Evolutionary conservation across 345 rosid species (phyloP), one percentile per base, ranked within the genome.

Genomic region (Iberis pinnata): DNA sequence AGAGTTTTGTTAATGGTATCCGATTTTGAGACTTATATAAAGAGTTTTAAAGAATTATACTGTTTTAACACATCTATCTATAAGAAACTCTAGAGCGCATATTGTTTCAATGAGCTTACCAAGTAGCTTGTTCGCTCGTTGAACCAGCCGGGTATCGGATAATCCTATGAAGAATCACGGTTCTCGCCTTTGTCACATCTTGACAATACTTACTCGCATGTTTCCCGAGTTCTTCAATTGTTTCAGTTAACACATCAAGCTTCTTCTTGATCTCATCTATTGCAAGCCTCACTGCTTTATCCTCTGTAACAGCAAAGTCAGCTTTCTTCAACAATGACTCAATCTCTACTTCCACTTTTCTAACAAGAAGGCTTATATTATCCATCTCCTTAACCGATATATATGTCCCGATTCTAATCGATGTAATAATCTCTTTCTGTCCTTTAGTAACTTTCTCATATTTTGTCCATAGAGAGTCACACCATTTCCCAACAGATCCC

Each of bases 251-350:
- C 51, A 56, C 68, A 53, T 68, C 77, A 26, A 87, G 61, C 70
- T 76, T 82, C 77, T 70, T 90, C 80, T 75, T 84, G 66, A 90
- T 84, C 74, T 87, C 96, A 9, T 75, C 89, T 42, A 90, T 81
- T 2, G 76, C 92, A 31, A 87, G 61, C 65, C 64, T 79, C 73
- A 83, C 65, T 0, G 58, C 76, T 33, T 71, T 80, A 41, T 83
- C 93, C 16, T 79, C 82, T 16, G 40, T 13, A 8, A 71, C 48
- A 18, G 81, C 88, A 54, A 92, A 71, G 59, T 73, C 73, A 12
- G 80, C 80, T 17, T 58, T 74, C 49, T 70, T 63, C 77, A 78
- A 33, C 40, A 83, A 7, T 12, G 84, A 71, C n/a, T 80, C 80
- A 0, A 92, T 77, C 67, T 70, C 63, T 1, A 79, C 65, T 70